A percentile compares a stretch with the other conserved stretches of the same genome.
phyloP scores from a whole-genome alignment of 2,329 filamentous ascomycete species.

The Fusarium caatingaense region DNA sequence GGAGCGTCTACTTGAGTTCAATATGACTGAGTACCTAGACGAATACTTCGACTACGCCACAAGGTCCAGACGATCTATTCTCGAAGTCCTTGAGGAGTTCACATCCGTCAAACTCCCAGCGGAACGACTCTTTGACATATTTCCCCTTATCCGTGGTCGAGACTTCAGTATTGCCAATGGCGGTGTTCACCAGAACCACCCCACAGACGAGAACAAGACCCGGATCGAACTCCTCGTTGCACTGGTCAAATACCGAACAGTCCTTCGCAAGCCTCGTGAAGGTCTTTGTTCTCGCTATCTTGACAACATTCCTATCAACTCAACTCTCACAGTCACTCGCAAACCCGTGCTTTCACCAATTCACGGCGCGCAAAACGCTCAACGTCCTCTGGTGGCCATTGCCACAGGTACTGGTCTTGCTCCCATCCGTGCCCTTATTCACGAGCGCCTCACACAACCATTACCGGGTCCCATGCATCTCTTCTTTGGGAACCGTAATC shows the following conservation, averaged over 20 bases:
- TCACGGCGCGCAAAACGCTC: constrained; percentile 52
- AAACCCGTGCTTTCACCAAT: constrained; percentile 60
- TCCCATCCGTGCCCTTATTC: constrained; percentile 83
- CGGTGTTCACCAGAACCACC: constrained; percentile 56
- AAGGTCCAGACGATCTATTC: constrained; percentile 85
- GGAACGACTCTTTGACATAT: constrained; percentile 74
- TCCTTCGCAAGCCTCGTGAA: constrained; percentile 84
- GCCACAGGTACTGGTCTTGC: constrained; percentile 90
- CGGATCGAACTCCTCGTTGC: constrained; percentile 81
- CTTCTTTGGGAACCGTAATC: constrained; percentile 87
- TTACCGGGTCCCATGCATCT: constrained; percentile 63
- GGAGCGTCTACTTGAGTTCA: constrained; percentile 86
- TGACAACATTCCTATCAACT: constrained; percentile 68
- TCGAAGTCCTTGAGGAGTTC: constrained; percentile 94
- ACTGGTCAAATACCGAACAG: constrained; percentile 90
- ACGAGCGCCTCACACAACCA: constrained; percentile 67
- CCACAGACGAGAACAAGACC: constrained; percentile 48
- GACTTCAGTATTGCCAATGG: constrained; percentile 94
- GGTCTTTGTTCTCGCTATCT: constrained; percentile 94
- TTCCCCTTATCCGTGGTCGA: constrained; percentile 86
- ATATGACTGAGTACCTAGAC: constrained; percentile 80
- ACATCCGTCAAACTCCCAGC: constrained; percentile 84
- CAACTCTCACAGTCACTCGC: constrained; percentile 70
- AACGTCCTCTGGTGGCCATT: constrained; percentile 76
- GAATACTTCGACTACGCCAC: constrained; percentile 98